Evolutionary conservation across 768 basidiomycete genomes (phyloP).

Genomic region (Xerocomellus amylosporus): DNA sequence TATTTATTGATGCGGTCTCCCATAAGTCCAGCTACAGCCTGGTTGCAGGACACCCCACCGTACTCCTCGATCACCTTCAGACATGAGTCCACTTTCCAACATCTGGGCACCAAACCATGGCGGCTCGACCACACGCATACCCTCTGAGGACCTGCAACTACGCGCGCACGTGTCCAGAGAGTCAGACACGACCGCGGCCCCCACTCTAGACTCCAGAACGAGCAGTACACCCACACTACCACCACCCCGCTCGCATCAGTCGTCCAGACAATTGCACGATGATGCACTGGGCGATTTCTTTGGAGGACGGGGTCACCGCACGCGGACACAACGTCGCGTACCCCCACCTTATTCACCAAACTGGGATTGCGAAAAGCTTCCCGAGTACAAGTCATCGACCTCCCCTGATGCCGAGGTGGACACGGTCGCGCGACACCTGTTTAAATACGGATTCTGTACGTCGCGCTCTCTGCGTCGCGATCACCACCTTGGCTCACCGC

Average conservation of each 20-base stretch:
- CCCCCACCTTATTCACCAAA: conserved; percentile 48
- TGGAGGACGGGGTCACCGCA: conserved; percentile 26
- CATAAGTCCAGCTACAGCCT: neutral
- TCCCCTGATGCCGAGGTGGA: conserved; percentile 42
- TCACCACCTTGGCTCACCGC: neutral
- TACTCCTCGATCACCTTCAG: neutral
- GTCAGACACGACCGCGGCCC: conserved; percentile 20
- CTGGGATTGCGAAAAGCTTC: conserved; percentile 33
- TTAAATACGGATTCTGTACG: conserved; percentile 64
- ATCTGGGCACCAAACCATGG: conserved; percentile 7
- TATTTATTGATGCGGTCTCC: conserved; percentile 24
- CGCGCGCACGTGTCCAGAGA: conserved; percentile 22
- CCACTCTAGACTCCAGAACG: conserved; percentile 10
- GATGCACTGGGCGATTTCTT: conserved; percentile 34
- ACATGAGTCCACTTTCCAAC: conserved; percentile 17
- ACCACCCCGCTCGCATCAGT: conserved; percentile 21
- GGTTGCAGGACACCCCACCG: conserved; percentile 13
- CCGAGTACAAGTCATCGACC: conserved; percentile 11
- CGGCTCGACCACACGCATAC: conserved; percentile 3
- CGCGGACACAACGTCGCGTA: conserved; percentile 21
- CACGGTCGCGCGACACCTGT: conserved; percentile 58
- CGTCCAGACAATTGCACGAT: conserved; percentile 27
- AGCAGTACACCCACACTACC: conserved; percentile 22
- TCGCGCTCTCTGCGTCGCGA: neutral
- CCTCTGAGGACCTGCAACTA: conserved; percentile 21